Percentiles rank a stretch among this genome's conserved stretches.
These are phyloP conservation scores for Triangularia setosa DNA, from an alignment of 2,329 filamentous ascomycete genomes.

Conservation along the genomic window DNA sequence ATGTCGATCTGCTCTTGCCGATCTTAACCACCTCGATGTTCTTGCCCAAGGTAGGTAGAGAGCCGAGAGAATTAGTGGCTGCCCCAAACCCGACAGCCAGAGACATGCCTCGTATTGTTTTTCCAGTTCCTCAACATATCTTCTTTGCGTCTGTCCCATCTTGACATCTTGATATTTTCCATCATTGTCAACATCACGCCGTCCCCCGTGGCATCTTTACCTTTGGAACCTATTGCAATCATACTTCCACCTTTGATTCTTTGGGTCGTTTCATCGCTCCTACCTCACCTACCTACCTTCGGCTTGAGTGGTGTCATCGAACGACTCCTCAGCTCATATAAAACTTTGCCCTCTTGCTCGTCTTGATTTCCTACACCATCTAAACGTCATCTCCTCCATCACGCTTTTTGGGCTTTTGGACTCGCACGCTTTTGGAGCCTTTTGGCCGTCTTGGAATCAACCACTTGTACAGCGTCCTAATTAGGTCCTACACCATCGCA, in stretches of 20 bases:
- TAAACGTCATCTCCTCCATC: not conserved
- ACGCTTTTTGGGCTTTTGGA: constrained; percentile 6
- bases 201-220: not conserved
- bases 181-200: not conserved
- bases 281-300: not conserved
- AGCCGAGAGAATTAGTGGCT: not conserved
- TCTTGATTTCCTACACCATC: not conserved
- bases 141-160: not conserved
- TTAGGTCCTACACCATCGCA: not conserved
- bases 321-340: not conserved
- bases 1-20: not conserved
- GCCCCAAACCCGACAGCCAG: not conserved
- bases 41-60: not conserved
- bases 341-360: not conserved
- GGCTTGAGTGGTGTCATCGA: not conserved
- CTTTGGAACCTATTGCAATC: not conserved
- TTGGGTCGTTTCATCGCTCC: not conserved
- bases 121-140: not conserved
- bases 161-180: not conserved
- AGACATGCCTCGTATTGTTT: not conserved
- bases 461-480: not conserved
- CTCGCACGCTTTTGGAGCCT: constrained; percentile 4
- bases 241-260: not conserved
- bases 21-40: not conserved
- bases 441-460: not conserved